These are phyloP conservation scores for Schizopora paradoxa DNA, from an alignment of 1,284 basidiomycete genomes.

Conservation along the genomic window DNA sequence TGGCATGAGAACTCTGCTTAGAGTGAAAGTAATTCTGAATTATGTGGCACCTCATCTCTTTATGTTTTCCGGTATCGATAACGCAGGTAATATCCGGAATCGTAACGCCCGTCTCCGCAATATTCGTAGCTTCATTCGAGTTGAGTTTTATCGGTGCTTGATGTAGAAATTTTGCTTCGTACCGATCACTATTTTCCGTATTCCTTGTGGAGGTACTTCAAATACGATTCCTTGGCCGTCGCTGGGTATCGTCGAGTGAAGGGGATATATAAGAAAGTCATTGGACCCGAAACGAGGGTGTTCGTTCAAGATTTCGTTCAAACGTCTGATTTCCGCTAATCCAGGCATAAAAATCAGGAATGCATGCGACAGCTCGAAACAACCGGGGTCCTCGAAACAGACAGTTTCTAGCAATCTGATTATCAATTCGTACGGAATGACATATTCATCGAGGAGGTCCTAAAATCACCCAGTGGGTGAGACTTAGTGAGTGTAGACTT, in stretches of 20 bases:
- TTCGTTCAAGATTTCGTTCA: constrained; percentile 78
- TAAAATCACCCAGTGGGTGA: constrained; percentile 78
- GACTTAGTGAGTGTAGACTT: constrained; percentile 33
- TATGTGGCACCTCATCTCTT: constrained; percentile 72
- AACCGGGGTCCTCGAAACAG: constrained; percentile 65
- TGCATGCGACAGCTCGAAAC: constrained; percentile 69
- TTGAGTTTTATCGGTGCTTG: constrained; percentile 9
- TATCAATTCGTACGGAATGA: constrained; percentile 89
- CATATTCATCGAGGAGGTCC: constrained; percentile 83
- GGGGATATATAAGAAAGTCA: constrained; percentile 76
- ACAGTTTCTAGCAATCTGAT: constrained; percentile 80
- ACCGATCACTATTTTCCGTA: constrained; percentile 93
- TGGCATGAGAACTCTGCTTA: constrained; percentile 18
- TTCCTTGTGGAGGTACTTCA: constrained; percentile 73
- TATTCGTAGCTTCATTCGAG: constrained; percentile 56
- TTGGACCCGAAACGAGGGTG: constrained; percentile 72
- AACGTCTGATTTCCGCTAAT: constrained; percentile 83
- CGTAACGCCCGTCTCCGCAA: constrained; percentile 92
- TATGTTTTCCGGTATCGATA: constrained; percentile 92
- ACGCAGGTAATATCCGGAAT: constrained; percentile 99
- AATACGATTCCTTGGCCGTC: constrained; percentile 92
- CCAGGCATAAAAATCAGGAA: constrained; percentile 95
- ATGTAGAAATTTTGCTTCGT: constrained; percentile 20
- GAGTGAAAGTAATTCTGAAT: background rate
- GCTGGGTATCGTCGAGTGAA: constrained; percentile 92